Percentiles rank a stretch among this genome's conserved stretches.
phyloP scores from a whole-genome alignment of 1,139 yeast genomes.

The Hemisphaericaspora xylofermentans region DNA sequence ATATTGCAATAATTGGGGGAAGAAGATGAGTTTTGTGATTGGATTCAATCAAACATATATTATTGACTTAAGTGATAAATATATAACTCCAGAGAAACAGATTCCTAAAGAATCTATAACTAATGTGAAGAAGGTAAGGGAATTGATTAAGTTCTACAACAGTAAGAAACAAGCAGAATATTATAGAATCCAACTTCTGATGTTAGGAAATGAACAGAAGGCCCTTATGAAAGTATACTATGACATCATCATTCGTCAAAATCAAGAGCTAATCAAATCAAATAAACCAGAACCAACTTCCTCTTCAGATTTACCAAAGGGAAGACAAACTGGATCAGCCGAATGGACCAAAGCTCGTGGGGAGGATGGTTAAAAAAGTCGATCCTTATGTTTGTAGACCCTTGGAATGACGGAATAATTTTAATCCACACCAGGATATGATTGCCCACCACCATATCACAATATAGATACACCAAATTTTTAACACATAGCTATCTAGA shows the following conservation, averaged over 20 bases:
- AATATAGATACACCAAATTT: constrained; percentile 55
- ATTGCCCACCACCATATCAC: constrained; percentile 78
- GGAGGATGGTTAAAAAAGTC: constrained; percentile 60
- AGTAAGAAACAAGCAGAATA: constrained; percentile 30
- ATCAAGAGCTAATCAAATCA: constrained; percentile 19
- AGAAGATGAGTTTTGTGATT: constrained; percentile 82
- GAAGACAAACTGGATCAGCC: constrained; percentile 72
- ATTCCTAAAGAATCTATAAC: constrained; percentile 50
- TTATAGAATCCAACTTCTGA: constrained; percentile 10
- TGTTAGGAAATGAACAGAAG: constrained; percentile 9
- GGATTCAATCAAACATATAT: constrained; percentile 65
- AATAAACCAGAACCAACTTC: constrained; percentile 7
- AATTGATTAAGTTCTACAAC: constrained; percentile 40
- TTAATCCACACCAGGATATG: constrained; percentile 75
- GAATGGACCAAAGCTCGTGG: constrained; percentile 79
- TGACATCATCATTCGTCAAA: constrained; percentile 25
- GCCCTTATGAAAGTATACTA: constrained; percentile 23
- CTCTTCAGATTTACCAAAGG: constrained; percentile 27
- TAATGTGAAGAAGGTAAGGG: constrained; percentile 38
- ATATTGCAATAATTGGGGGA: constrained; percentile 88
- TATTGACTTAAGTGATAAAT: constrained; percentile 67
- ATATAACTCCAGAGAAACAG: constrained; percentile 53
- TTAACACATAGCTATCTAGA: constrained; percentile 48
- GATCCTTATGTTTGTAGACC: constrained; percentile 35
- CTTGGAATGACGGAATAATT: constrained; percentile 72